These are phyloP conservation scores for Sporobolomyces phaffii DNA, from an alignment of 768 basidiomycete genomes.

Conservation along the genomic window DNA sequence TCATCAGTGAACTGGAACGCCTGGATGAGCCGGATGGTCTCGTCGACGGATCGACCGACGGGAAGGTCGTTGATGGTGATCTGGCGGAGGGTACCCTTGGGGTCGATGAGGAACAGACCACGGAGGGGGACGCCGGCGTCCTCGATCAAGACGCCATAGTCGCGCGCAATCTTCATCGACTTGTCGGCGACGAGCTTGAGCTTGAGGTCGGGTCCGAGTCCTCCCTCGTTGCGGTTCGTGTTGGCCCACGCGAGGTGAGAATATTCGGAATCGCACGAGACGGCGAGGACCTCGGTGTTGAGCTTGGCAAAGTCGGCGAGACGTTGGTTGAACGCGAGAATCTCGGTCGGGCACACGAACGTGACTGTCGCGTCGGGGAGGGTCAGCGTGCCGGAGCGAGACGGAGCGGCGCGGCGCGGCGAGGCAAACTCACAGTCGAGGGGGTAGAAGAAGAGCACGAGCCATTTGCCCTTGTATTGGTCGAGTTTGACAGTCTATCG, in stretches of 20 bases:
- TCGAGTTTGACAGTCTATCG: constrained; percentile 17
- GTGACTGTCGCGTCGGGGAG: constrained; percentile 1
- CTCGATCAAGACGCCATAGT: constrained; percentile 82
- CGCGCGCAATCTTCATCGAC: constrained; percentile 69
- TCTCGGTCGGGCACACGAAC: constrained; percentile 77
- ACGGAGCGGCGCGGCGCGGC: constrained; percentile 12
- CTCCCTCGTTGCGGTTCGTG: constrained; percentile 74
- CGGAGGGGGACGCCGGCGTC: constrained; percentile 82
- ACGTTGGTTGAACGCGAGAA: constrained; percentile 88
- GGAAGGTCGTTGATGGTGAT: constrained; percentile 73
- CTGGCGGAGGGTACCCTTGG: constrained; percentile 63
- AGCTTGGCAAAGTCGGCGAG: constrained; percentile 67
- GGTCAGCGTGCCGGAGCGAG: background rate
- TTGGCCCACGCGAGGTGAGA: constrained; percentile 50
- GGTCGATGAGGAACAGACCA: constrained; percentile 79
- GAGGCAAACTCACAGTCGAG: constrained; percentile 65
- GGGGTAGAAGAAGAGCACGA: constrained; percentile 90
- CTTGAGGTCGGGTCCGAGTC: constrained; percentile 79
- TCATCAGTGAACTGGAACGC: constrained; percentile 83
- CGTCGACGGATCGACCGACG: constrained; percentile 90
- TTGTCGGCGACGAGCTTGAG: constrained; percentile 76
- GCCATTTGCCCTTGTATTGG: constrained; percentile 51
- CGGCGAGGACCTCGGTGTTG: constrained; percentile 69
- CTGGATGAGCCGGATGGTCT: constrained; percentile 81
- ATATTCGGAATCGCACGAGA: constrained; percentile 80